Conservation (phyloP, 768 basidiomycete genomes). For the Scleroderma bovista region DNA sequence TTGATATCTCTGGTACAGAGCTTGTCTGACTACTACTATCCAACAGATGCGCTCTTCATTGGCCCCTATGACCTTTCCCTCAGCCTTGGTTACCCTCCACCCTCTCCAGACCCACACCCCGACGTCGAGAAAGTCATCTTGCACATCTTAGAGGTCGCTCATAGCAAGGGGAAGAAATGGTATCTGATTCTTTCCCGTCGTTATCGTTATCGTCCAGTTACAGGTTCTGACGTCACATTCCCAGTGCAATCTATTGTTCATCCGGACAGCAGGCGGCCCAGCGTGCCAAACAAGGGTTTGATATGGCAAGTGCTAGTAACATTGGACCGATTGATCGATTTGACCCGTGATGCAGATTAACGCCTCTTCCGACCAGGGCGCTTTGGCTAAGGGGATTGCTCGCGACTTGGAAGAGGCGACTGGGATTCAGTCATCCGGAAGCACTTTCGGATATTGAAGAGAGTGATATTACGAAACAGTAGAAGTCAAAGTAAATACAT, state of each 20-base stretch:
- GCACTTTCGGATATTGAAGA: conserved; percentile 11
- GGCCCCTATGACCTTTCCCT: conserved; percentile 68
- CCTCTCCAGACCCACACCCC: conserved; percentile 60
- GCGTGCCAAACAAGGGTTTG: conserved; percentile 47
- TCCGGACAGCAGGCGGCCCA: conserved; percentile 39
- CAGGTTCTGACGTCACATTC: not conserved
- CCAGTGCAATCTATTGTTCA: conserved; percentile 45
- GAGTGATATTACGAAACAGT: not conserved
- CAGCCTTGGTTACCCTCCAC: conserved; percentile 52
- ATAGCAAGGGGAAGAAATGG: conserved; percentile 62
- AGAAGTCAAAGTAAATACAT: not conserved
- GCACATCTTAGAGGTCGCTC: conserved; percentile 42
- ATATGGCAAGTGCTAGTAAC: conserved; percentile 35
- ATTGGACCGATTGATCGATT: not conserved
- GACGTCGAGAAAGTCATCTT: conserved; percentile 59
- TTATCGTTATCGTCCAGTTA: too few relatives aligned
- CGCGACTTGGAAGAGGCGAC: conserved; percentile 19
- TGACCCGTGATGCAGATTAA: conserved; percentile 38
- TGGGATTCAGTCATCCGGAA: conserved; percentile 7
- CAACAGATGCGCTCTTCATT: conserved; percentile 49
- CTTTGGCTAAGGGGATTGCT: conserved; percentile 35
- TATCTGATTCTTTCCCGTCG: conserved; percentile 17
- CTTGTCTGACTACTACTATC: not conserved
- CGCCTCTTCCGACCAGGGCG: conserved; percentile 39
- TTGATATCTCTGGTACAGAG: not conserved